Evolutionary conservation across 768 basidiomycete species (phyloP).

Genomic region (Termitomyces sp.): DNA sequence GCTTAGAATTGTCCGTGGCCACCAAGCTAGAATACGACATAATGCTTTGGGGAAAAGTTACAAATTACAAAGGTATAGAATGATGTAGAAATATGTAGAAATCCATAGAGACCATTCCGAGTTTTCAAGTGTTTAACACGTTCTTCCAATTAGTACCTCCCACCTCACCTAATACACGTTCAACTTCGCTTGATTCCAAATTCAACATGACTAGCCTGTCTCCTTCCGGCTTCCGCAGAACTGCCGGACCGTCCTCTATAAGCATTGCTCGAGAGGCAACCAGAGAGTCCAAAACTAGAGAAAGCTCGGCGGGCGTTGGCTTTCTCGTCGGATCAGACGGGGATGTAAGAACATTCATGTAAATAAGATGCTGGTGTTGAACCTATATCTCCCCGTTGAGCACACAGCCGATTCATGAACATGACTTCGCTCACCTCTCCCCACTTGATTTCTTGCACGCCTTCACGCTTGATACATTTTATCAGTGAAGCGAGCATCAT

Average conservation of each 20-base stretch:
- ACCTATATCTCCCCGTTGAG: slow-evolving; percentile 31
- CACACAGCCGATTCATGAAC: background rate
- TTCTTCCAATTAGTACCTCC: slow-evolving; percentile 70
- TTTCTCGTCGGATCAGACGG: slow-evolving; percentile 53
- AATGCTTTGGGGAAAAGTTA: too few species aligned
- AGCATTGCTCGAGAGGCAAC: slow-evolving; percentile 75
- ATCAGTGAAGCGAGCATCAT: slow-evolving; percentile 83
- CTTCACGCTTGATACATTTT: slow-evolving; percentile 78
- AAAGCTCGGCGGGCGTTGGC: slow-evolving; percentile 62
- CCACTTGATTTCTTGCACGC: slow-evolving; percentile 87
- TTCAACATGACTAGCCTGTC: slow-evolving; percentile 80
- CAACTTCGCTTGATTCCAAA: slow-evolving; percentile 79
- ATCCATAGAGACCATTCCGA: too few species aligned
- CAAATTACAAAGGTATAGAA: too few species aligned
- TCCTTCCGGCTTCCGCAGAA: slow-evolving; percentile 49
- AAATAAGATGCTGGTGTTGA: slow-evolving; percentile 70
- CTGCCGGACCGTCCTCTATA: slow-evolving; percentile 58
- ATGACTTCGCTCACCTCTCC: slow-evolving; percentile 50
- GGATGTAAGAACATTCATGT: slow-evolving; percentile 59
- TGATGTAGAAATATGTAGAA: too few species aligned
- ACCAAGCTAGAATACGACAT: too few species aligned
- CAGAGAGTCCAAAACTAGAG: slow-evolving; percentile 69
- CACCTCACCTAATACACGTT: slow-evolving; percentile 78
- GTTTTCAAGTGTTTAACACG: slow-evolving; percentile 27
- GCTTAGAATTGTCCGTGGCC: too few species aligned